Evolutionary conservation across 805 yeast genomes (phyloP).

Genomic region (Helenozyma rhizophorensis): DNA sequence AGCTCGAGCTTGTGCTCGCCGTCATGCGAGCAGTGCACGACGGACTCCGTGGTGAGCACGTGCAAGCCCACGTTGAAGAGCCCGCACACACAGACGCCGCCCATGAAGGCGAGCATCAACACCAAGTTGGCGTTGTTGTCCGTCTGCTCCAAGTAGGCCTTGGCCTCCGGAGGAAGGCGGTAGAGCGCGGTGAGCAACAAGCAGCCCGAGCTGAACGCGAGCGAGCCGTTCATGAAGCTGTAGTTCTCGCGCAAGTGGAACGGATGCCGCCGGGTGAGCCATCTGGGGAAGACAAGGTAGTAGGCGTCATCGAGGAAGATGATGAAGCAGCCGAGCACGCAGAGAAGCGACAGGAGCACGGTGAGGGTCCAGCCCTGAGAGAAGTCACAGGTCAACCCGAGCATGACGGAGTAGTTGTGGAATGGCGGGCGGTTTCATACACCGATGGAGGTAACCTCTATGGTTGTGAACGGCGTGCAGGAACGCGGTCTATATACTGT

Average conservation of each 20-base stretch:
- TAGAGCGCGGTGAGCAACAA: constrained; percentile 73
- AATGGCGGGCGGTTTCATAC: neutral
- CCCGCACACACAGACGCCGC: constrained; percentile 61
- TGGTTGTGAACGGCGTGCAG: neutral
- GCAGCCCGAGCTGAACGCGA: constrained; percentile 80
- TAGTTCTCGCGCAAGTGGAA: constrained; percentile 59
- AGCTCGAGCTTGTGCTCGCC: constrained; percentile 22
- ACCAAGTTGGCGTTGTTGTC: constrained; percentile 26
- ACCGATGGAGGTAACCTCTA: constrained; percentile 1
- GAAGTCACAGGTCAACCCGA: neutral
- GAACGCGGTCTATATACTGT: neutral
- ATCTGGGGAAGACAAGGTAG: constrained; percentile 35
- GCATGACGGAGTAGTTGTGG: neutral
- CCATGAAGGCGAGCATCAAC: constrained; percentile 43
- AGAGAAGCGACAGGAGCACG: constrained; percentile 59
- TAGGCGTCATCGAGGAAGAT: constrained; percentile 61
- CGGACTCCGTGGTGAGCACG: constrained; percentile 68
- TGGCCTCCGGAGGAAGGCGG: constrained; percentile 69
- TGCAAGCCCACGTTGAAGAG: constrained; percentile 65
- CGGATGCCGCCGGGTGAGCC: constrained; percentile 33
- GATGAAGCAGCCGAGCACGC: constrained; percentile 65
- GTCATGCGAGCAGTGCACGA: constrained; percentile 81
- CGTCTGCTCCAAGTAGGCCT: constrained; percentile 39
- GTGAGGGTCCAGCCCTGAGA: constrained; percentile 66
- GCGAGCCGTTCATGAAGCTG: constrained; percentile 64